A percentile compares a stretch with the other conserved stretches of the same genome.
These are phyloP conservation scores for Jamesozyma jinghongensis DNA, from an alignment of 805 yeast genomes.

Conservation along the genomic window DNA sequence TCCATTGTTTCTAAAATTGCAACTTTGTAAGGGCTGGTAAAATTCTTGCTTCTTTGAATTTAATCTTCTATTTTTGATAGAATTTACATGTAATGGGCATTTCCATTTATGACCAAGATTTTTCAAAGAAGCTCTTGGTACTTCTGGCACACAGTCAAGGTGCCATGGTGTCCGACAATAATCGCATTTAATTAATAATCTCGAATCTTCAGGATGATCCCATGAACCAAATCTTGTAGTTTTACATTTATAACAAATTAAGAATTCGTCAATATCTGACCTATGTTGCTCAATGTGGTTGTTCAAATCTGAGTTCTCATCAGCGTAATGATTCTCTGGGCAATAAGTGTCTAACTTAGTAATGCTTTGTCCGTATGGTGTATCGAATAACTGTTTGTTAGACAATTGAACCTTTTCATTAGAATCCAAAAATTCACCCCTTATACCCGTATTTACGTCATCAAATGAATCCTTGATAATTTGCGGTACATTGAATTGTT, in stretches of 20 bases:
- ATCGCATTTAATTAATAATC: conserved; percentile 64
- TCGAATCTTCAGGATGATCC: conserved; percentile 35
- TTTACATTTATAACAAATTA: conserved; percentile 70
- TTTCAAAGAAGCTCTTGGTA: conserved; percentile 65
- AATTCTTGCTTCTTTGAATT: conserved; percentile 43
- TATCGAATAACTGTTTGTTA: conserved; percentile 36
- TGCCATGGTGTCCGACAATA: conserved; percentile 82
- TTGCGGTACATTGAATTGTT: conserved; percentile 58
- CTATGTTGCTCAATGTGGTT: background rate
- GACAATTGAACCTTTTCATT: conserved; percentile 38
- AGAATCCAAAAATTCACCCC: conserved; percentile 64
- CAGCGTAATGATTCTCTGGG: conserved; percentile 40
- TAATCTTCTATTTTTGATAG: conserved; percentile 33
- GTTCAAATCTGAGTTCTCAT: background rate
- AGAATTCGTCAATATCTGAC: conserved; percentile 50
- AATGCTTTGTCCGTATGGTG: conserved; percentile 33
- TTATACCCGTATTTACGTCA: conserved; percentile 56
- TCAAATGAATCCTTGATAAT: conserved; percentile 60
- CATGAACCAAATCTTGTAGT: conserved; percentile 48
- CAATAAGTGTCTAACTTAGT: conserved; percentile 34
- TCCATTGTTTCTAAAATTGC: conserved; percentile 47
- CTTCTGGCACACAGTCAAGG: conserved; percentile 65
- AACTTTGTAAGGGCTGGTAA: conserved; percentile 45
- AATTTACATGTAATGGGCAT: conserved; percentile 71
- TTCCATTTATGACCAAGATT: conserved; percentile 76